phyloP scores from a whole-genome alignment of 768 basidiomycete species.

The Phlegmacium glaucopus region DNA sequence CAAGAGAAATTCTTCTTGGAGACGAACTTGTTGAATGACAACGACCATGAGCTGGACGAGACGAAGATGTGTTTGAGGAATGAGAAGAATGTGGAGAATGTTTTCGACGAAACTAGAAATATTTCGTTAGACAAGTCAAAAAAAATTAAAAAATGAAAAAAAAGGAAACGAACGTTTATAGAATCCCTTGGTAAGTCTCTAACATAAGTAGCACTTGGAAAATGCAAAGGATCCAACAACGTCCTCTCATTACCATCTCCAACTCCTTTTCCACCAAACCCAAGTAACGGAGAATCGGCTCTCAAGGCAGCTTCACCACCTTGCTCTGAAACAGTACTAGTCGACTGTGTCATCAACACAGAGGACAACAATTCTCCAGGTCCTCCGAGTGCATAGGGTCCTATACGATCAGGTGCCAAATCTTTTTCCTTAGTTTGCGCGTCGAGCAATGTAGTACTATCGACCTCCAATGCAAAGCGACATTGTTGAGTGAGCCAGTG shows the following conservation, averaged over 20 bases:
- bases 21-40: neutral
- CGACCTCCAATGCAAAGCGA: neutral
- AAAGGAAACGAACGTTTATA: slow-evolving; percentile 1
- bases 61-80: neutral
- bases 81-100: neutral
- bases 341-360: neutral
- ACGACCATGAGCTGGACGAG: too few species aligned
- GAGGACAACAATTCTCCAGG: neutral
- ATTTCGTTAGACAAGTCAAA: too few species aligned
- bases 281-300: slow-evolving; percentile 24
- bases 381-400: neutral
- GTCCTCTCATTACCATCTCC: neutral
- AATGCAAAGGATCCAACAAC: neutral
- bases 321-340: neutral
- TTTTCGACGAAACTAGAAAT: too few species aligned
- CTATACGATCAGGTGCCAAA: neutral
- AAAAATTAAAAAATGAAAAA: neutral
- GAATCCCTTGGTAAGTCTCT: slow-evolving; percentile 4
- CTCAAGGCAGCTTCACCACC: slow-evolving; percentile 4
- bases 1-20: neutral
- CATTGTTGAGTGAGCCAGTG: neutral
- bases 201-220: neutral
- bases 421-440: neutral
- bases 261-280: slow-evolving; percentile 7
- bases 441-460: neutral